Percentiles rank a stretch among this genome's conserved stretches.
phyloP scores from a whole-genome alignment of 768 basidiomycete species.

The Rhodocollybia butyracea region DNA sequence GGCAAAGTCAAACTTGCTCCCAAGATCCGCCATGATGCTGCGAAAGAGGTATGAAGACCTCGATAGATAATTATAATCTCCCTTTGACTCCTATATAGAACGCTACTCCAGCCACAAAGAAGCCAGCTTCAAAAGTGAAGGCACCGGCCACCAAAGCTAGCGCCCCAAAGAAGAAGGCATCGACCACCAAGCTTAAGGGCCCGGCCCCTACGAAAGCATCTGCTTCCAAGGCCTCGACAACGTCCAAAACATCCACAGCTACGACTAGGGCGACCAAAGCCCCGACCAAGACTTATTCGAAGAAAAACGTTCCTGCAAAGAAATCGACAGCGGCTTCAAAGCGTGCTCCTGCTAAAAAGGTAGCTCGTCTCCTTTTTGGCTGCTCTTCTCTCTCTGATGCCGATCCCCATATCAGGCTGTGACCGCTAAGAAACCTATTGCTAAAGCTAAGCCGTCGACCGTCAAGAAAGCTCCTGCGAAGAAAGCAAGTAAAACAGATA shows the following conservation, averaged over 20 bases:
- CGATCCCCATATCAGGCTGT: conserved; percentile 18
- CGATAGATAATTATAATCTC: conserved; percentile 3
- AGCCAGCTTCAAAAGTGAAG: conserved; percentile 22
- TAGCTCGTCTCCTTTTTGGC: conserved; percentile 11
- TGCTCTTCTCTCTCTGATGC: conserved; percentile 15
- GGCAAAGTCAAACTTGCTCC: conserved; percentile 61
- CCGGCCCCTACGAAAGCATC: conserved; percentile 18
- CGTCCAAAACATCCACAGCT: conserved; percentile 16
- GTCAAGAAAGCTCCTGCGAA: too few relatives aligned
- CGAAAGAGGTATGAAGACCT: conserved; percentile 40
- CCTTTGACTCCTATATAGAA: conserved; percentile 28
- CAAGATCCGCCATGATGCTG: conserved; percentile 55
- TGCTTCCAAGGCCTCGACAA: conserved; percentile 12
- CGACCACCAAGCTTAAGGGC: conserved; percentile 1
- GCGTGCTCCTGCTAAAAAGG: conserved; percentile 16
- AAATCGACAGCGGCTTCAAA: conserved; percentile 12
- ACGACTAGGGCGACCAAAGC: too few relatives aligned
- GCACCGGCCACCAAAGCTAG: background rate
- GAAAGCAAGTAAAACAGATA: too few relatives aligned
- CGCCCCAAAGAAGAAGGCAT: conserved; percentile 6
- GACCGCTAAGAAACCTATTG: conserved; percentile 30
- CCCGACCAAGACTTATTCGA: conserved; percentile 16
- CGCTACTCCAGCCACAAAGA: conserved; percentile 42
- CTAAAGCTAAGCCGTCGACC: too few relatives aligned
- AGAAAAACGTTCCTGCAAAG: conserved; percentile 15